Percentiles rank a stretch among this genome's conserved stretches.
These are phyloP conservation scores for Eucalyptus shirleyi DNA, from an alignment of 345 rosid genomes.

Conservation along the genomic window DNA sequence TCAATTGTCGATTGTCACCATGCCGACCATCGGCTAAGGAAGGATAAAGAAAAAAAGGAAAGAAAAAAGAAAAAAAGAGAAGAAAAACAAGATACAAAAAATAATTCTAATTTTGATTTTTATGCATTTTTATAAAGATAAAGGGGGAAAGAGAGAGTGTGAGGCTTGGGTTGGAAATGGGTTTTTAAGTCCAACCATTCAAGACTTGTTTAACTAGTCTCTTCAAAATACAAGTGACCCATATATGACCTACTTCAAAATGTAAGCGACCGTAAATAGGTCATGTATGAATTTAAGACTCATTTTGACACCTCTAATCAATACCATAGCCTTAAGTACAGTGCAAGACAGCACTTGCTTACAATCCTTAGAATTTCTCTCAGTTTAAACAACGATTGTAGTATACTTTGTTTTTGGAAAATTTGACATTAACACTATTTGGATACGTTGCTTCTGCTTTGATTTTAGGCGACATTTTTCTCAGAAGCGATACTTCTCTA, in stretches of 20 bases:
- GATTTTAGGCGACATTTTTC: neutral
- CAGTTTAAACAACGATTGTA: neutral
- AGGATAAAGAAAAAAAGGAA: fast-evolving
- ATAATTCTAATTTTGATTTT: too few relatives aligned
- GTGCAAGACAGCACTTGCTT: neutral
- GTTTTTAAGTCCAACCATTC: fast-evolving
- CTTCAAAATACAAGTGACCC: too few relatives aligned
- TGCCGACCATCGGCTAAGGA: fast-evolving
- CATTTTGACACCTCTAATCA: too few relatives aligned
- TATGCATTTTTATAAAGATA: too few relatives aligned
- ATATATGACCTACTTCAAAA: too few relatives aligned
- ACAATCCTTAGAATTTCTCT: neutral
- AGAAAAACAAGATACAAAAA: fast-evolving
- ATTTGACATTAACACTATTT: neutral
- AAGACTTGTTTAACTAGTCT: too few relatives aligned
- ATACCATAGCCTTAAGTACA: neutral
- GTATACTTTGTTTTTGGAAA: neutral
- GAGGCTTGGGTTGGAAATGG: too few relatives aligned
- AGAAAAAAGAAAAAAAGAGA: fast-evolving
- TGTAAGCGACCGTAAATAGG: too few relatives aligned
- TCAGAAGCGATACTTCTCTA: neutral
- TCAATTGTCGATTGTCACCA: fast-evolving
- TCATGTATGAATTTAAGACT: too few relatives aligned
- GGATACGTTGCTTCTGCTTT: neutral
- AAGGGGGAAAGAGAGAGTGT: too few relatives aligned